Evolutionary conservation across 805 yeast genomes (phyloP).

Genomic region (Wickerhamiella occidentalis): DNA sequence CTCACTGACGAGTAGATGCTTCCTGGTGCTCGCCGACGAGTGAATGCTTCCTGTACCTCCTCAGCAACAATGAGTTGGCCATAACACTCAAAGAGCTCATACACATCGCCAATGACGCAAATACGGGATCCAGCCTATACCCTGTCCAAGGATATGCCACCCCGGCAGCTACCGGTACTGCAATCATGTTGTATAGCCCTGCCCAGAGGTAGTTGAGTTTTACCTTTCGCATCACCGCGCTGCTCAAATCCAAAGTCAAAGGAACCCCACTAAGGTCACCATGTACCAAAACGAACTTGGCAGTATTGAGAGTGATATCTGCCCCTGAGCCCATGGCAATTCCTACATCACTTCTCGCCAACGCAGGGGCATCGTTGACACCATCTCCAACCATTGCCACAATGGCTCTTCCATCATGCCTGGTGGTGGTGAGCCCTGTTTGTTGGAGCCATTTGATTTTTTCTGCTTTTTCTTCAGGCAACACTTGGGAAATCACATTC

Average conservation of each 20-base stretch:
- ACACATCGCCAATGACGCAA: slow-evolving; percentile 91
- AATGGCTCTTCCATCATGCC: slow-evolving; percentile 18
- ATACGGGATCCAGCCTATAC: slow-evolving; percentile 63
- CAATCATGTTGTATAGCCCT: slow-evolving; percentile 62
- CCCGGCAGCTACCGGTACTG: slow-evolving; percentile 94
- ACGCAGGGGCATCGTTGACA: slow-evolving; percentile 71
- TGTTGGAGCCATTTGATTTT: slow-evolving; percentile 45
- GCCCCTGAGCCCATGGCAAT: slow-evolving; percentile 67
- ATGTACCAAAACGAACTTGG: slow-evolving; percentile 54
- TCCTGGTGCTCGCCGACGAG: no score
- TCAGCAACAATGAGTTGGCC: slow-evolving; percentile 54
- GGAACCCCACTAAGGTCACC: slow-evolving; percentile 41
- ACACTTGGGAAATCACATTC: slow-evolving; percentile 54
- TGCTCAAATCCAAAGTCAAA: slow-evolving; percentile 52
- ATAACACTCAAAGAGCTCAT: slow-evolving; percentile 85
- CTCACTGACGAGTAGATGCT: no score
- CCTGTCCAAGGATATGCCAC: slow-evolving; percentile 67
- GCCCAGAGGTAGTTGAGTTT: slow-evolving; percentile 83
- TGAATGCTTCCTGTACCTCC: neutral
- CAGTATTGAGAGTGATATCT: slow-evolving; percentile 61
- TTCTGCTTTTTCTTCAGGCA: slow-evolving; percentile 61
- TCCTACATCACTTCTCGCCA: slow-evolving; percentile 65
- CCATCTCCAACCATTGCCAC: slow-evolving; percentile 82
- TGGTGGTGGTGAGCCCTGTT: slow-evolving; percentile 26
- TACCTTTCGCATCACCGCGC: slow-evolving; percentile 57